Percentiles rank a stretch among this genome's conserved stretches.
phyloP scores from a whole-genome alignment of 1,139 yeast genomes.

The Blastobotrys arbuscula region DNA sequence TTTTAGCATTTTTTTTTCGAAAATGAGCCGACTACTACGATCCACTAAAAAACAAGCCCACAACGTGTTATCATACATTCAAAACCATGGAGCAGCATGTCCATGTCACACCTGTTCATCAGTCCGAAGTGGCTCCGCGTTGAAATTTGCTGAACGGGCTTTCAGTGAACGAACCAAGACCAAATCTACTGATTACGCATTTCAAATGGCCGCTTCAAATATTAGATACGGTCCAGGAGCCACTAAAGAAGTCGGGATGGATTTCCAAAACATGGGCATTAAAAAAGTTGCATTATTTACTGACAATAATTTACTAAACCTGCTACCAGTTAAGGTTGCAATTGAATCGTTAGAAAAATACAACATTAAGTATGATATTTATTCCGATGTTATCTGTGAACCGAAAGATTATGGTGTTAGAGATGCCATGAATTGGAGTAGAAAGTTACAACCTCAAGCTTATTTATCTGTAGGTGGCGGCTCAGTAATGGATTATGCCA shows the following conservation, averaged over 20 bases:
- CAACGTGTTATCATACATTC: slow-evolving; percentile 27
- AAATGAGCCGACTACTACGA: not conserved
- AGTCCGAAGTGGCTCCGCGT: slow-evolving; percentile 14
- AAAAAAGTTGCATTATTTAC: slow-evolving; percentile 35
- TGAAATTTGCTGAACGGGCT: slow-evolving; percentile 18
- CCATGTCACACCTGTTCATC: slow-evolving; percentile 34
- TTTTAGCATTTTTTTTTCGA: too few relatives aligned
- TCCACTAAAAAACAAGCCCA: slow-evolving; percentile 17
- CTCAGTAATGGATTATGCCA: slow-evolving; percentile 40
- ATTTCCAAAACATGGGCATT: slow-evolving; percentile 34
- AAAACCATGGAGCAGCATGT: slow-evolving; percentile 32
- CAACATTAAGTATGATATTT: slow-evolving; percentile 36
- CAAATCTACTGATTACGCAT: slow-evolving; percentile 35
- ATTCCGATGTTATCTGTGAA: slow-evolving; percentile 37
- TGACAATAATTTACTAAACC: slow-evolving; percentile 29
- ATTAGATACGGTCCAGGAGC: slow-evolving; percentile 39
- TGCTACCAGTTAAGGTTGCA: slow-evolving; percentile 33
- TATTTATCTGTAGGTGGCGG: slow-evolving; percentile 42
- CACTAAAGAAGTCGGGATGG: slow-evolving; percentile 38
- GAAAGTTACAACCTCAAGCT: slow-evolving; percentile 34
- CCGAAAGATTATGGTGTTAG: slow-evolving; percentile 39
- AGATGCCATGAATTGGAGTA: slow-evolving; percentile 38
- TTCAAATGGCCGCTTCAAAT: slow-evolving; percentile 40
- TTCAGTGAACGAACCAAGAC: slow-evolving; percentile 18
- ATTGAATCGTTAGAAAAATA: slow-evolving; percentile 34